A percentile compares a stretch with the other conserved stretches of the same genome.
These are phyloP conservation scores for Fusarium sp. DNA, from an alignment of 2,329 filamentous ascomycete species.

Conservation along the genomic window DNA sequence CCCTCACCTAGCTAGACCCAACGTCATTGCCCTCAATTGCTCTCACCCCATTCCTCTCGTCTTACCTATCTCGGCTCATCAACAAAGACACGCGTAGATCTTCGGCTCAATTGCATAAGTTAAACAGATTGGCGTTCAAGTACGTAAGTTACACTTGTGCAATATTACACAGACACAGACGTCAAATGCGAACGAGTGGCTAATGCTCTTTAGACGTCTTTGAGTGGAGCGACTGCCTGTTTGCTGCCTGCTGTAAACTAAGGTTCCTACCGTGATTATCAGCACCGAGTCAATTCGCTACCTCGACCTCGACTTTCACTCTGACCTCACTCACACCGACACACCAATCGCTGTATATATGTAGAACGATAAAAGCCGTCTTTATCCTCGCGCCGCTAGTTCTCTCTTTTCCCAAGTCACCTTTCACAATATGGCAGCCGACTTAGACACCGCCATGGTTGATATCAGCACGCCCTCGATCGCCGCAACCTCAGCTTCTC, in stretches of 20 bases:
- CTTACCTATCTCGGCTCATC: background rate
- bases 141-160: background rate
- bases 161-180: background rate
- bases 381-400: background rate
- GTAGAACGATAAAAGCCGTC: background rate
- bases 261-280: background rate
- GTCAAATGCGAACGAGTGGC: background rate
- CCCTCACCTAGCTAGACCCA: background rate
- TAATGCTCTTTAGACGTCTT: background rate
- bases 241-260: conserved; percentile 26
- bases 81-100: background rate
- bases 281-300: background rate
- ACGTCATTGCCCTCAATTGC: conserved; percentile 7
- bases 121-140: background rate
- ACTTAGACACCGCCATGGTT: conserved; percentile 27
- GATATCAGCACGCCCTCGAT: background rate
- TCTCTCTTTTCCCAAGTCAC: background rate
- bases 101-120: background rate
- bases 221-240: conserved; percentile 31
- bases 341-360: background rate
- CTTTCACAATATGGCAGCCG: conserved; percentile 17
- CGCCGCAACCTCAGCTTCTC: conserved; percentile 11
- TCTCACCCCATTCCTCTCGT: background rate
- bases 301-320: background rate
- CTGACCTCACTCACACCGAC: background rate